Evolutionary conservation across 352 stramenopile genomes (phyloP), one percentile per base, ranked within the genome.

Genomic region (Pythium aphanidermatum): DNA sequence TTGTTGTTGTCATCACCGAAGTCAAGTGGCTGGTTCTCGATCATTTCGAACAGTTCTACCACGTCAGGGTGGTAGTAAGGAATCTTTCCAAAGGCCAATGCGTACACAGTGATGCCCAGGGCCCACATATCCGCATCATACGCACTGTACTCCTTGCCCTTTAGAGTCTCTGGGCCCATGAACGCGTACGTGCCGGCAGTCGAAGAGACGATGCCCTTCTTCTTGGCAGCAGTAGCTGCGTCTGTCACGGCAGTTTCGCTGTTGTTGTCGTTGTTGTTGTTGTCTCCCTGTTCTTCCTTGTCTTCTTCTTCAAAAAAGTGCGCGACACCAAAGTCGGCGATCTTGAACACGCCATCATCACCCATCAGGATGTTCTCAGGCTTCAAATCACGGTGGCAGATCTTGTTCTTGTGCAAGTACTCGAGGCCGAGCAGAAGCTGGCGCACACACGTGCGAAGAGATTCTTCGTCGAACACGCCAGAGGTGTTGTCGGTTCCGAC

Each of bases 61-160:
- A 90, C 76, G 44, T 92, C 78, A 27, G 70, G 58, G 34, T 88
- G 58, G 60, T 85, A 90, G 58, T 91, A 96, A 31, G 86, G 86
- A 33, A 95, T 84, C 31, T 51, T 67, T 25, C 83, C 83, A 51
- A 93, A 86, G 3, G 70, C 66, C 32, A 94, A 55, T 17, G 81
- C 82, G 51, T 95, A 82, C 23, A 95, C 45, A 24, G 80, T 95
- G 48, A 94, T 72, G 27, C 83, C 86, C 2, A 94, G 63, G 12
- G 86, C 82, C 86, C 86, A 96, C 13, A 95, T 68, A 35, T 96
- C 86, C 12, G 83, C 86, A 11, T 76, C 63, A 58, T 84, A 92
- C 8, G 83, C 84, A 28, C 68, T 81, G 62, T 86, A 95, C 39
- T 69, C 70, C 21, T 81, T 74, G 37, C 80, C 74, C 54, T 83